These are phyloP conservation scores for Thalassiosira profunda DNA, from an alignment of 108 stramenopile species.

Conservation along the genomic window DNA sequence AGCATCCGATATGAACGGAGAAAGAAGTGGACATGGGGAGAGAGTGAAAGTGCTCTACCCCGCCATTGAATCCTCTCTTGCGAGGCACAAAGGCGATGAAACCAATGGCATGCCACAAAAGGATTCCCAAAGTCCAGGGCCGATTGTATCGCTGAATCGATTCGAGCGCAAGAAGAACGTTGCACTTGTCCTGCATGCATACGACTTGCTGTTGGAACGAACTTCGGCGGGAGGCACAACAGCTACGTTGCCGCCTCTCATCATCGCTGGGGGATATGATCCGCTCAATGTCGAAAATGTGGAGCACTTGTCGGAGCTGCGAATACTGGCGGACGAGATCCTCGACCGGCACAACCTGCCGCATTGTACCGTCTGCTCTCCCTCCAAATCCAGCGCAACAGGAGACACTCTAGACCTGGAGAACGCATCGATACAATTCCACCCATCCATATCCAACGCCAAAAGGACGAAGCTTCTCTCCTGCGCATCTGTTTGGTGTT, in stretches of 20 bases:
- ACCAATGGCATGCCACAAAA: too few relatives aligned
- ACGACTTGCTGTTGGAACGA: slow-evolving; percentile 34
- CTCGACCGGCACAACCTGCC: slow-evolving; percentile 22
- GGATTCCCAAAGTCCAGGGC: too few relatives aligned
- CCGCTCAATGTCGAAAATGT: slow-evolving; percentile 93
- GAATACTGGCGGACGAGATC: slow-evolving; percentile 47
- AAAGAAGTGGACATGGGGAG: slow-evolving; percentile 2
- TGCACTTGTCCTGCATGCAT: slow-evolving; percentile 68
- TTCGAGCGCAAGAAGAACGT: slow-evolving; percentile 99
- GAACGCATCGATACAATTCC: slow-evolving; percentile 60
- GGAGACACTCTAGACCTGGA: slow-evolving; percentile 5
- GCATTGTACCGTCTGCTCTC: slow-evolving; percentile 17
- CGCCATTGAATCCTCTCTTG: slow-evolving; percentile 70
- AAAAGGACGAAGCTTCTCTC: slow-evolving; percentile 72
- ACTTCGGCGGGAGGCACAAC: slow-evolving; percentile 1
- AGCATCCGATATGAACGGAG: too few relatives aligned
- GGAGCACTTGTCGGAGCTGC: slow-evolving; percentile 88
- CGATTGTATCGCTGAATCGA: slow-evolving; percentile 91
- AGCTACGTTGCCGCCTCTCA: slow-evolving; percentile 47
- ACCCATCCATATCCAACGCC: slow-evolving; percentile 79
- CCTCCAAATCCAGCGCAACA: slow-evolving; percentile 10
- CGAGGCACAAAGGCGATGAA: slow-evolving; percentile 10
- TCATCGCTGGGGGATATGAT: slow-evolving; percentile 99
- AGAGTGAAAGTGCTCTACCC: slow-evolving; percentile 83
- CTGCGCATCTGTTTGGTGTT: slow-evolving; percentile 82